phyloP scores from a whole-genome alignment of 2,329 filamentous ascomycete species.

The Cladosporium velox region DNA sequence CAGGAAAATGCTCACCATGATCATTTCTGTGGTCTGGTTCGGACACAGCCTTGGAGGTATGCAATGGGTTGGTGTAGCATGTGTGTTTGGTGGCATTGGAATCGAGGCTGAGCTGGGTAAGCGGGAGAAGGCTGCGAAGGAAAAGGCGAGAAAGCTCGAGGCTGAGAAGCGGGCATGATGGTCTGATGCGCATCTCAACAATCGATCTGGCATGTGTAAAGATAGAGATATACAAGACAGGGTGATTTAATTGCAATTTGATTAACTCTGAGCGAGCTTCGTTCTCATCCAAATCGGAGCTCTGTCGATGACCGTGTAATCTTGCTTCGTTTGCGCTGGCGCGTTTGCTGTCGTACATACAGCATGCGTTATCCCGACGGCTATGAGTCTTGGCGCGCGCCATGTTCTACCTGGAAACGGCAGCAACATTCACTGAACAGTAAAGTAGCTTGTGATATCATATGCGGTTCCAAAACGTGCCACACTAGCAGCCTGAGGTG shows the following conservation, averaged over 20 bases:
- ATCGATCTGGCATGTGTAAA: background rate
- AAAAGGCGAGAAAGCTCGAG: conserved; percentile 55
- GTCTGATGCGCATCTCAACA: background rate
- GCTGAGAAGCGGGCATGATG: conserved; percentile 20
- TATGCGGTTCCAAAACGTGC: background rate
- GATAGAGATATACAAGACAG: background rate
- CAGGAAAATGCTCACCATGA: conserved; percentile 99
- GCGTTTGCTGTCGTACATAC: background rate
- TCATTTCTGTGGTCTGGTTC: conserved; percentile 91
- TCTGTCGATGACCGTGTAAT: background rate
- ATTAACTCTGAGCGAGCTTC: background rate
- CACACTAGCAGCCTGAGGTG: background rate
- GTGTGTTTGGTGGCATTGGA: conserved; percentile 95
- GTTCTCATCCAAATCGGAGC: background rate
- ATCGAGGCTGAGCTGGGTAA: conserved; percentile 82
- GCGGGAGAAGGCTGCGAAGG: conserved; percentile 81
- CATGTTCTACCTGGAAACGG: background rate
- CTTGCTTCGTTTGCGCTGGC: background rate
- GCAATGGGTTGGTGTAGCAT: conserved; percentile 88
- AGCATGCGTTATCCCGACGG: background rate
- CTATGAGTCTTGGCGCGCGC: background rate
- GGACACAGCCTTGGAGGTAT: conserved; percentile 83
- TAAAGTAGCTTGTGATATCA: background rate
- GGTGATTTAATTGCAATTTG: background rate
- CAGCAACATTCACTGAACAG: background rate